These are phyloP conservation scores for Trichoderma atroviride DNA, from an alignment of 2,329 filamentous ascomycete species.

Conservation along the genomic window DNA sequence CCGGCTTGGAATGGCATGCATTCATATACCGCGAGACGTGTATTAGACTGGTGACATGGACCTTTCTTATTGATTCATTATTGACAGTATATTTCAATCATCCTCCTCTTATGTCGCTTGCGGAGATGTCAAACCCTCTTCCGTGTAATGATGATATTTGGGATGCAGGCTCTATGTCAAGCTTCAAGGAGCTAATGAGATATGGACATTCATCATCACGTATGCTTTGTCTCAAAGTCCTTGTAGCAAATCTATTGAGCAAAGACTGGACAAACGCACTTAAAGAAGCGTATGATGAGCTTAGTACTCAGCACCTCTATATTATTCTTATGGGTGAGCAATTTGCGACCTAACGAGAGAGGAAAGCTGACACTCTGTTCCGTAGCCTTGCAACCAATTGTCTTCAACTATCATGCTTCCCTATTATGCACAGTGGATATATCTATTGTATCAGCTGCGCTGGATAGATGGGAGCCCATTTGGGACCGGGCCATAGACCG, in stretches of 20 bases:
- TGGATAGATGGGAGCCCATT: not conserved
- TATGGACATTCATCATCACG: not conserved
- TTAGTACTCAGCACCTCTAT: not conserved
- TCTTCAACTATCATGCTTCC: not conserved
- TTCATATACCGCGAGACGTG: not conserved
- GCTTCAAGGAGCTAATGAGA: not conserved
- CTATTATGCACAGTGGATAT: not conserved
- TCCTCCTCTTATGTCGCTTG: not conserved
- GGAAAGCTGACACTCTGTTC: not conserved
- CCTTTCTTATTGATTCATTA: not conserved
- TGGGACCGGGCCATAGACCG: not conserved
- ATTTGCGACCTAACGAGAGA: rapidly evolving
- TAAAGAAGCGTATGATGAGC: not conserved
- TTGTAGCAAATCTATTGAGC: not conserved
- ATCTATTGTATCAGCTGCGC: not conserved
- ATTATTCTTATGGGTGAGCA: not conserved
- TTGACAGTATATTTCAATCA: not conserved
- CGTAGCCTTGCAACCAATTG: not conserved
- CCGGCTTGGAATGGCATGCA: not conserved
- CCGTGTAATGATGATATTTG: not conserved
- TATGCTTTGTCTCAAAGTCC: not conserved
- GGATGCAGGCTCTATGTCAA: not conserved
- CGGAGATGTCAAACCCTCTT: not conserved
- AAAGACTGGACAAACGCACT: not conserved
- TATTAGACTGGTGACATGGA: not conserved